phyloP scores from a whole-genome alignment of 768 basidiomycete genomes.

The Gymnopilus dilepis region DNA sequence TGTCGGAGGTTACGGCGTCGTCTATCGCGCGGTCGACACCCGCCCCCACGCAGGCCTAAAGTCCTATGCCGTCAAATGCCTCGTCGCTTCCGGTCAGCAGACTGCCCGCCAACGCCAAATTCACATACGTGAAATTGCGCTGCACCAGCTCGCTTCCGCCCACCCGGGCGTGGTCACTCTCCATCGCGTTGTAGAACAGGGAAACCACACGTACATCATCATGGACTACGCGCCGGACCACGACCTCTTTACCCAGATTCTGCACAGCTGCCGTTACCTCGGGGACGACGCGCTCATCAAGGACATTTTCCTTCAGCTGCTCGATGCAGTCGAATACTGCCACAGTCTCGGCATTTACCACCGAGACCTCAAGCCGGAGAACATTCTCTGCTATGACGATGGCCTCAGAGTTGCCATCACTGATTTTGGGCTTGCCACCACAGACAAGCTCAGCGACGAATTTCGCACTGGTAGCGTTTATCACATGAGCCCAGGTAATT shows the following conservation, averaged over 20 bases:
- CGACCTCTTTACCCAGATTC: conserved; percentile 95
- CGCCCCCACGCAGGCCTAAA: conserved; percentile 49
- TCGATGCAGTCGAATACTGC: conserved; percentile 95
- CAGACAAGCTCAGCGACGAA: conserved; percentile 85
- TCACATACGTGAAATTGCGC: conserved; percentile 90
- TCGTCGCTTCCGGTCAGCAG: conserved; percentile 59
- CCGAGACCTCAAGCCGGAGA: conserved; percentile 97
- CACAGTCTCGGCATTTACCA: conserved; percentile 95
- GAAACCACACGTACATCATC: conserved; percentile 85
- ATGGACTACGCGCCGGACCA: conserved; percentile 95
- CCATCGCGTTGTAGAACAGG: conserved; percentile 89
- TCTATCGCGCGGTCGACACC: conserved; percentile 86
- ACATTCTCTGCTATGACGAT: conserved; percentile 85
- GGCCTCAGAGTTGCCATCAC: conserved; percentile 88
- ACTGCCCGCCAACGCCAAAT: conserved; percentile 72
- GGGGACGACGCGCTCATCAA: conserved; percentile 90
- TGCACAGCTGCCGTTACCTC: conserved; percentile 81
- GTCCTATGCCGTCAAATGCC: conserved; percentile 94
- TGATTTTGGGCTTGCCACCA: conserved; percentile 95
- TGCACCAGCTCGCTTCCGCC: conserved; percentile 80
- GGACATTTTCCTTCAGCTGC: conserved; percentile 91
- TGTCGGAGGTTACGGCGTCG: conserved; percentile 94
- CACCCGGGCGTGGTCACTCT: conserved; percentile 90
- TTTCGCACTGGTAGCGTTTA: conserved; percentile 96
- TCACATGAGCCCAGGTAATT: conserved; percentile 94